phyloP scores from a whole-genome alignment of 768 basidiomycete species.

The Termitomyces sp. region DNA sequence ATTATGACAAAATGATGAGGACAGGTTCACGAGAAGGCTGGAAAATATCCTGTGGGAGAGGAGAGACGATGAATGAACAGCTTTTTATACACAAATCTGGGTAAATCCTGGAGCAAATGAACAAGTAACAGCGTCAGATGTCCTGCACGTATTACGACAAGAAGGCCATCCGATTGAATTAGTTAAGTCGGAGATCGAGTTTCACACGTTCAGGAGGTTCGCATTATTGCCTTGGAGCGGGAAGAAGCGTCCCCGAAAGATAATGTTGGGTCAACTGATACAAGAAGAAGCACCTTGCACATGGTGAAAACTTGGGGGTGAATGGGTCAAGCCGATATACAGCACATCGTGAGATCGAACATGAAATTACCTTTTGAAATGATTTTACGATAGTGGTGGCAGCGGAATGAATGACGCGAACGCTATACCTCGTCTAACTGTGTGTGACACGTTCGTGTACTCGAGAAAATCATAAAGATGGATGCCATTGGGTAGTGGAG shows the following conservation, averaged over 20 bases:
- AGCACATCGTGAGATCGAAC: not conserved
- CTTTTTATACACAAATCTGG: not conserved
- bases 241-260: constrained; percentile 4
- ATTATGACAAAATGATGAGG: constrained; percentile 17
- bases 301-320: not conserved
- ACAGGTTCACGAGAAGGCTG: not conserved
- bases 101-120: not conserved
- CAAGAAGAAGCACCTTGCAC: not conserved
- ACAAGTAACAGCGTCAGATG: constrained; percentile 1
- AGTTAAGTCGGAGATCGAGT: not conserved
- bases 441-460: not conserved
- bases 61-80: not conserved
- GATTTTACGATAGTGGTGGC: not conserved
- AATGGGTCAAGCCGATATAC: not conserved
- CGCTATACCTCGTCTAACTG: not conserved
- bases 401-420: not conserved
- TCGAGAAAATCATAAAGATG: not conserved
- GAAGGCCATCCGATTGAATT: not conserved
- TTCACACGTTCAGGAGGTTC: not conserved
- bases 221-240: not conserved
- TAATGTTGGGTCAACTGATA: constrained; percentile 3
- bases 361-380: not conserved
- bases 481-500: not conserved
- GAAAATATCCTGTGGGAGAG: not conserved
- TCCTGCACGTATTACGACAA: not conserved